These are phyloP conservation scores for Austroboletus novae-zelandiae DNA, from an alignment of 1,284 basidiomycete species.

Conservation along the genomic window DNA sequence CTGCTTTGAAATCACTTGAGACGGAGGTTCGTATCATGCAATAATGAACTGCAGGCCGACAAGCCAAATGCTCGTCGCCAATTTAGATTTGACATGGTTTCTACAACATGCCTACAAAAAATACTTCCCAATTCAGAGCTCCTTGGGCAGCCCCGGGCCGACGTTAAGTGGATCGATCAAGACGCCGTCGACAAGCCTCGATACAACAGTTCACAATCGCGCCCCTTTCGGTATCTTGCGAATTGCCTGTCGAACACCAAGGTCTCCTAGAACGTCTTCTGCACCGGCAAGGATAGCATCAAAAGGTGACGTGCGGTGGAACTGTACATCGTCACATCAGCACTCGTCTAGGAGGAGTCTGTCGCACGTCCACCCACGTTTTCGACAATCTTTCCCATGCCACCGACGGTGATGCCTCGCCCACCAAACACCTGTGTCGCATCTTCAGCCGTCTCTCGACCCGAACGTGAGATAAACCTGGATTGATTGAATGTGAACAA, in stretches of 20 bases:
- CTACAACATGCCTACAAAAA: too few species aligned
- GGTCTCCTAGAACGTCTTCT: constrained; percentile 63
- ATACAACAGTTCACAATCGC: constrained; percentile 37
- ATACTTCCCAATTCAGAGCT: too few species aligned
- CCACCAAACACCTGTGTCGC: constrained; percentile 65
- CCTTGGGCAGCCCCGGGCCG: too few species aligned
- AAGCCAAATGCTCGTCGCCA: too few species aligned
- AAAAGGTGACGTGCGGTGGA: constrained; percentile 39
- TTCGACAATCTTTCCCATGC: constrained; percentile 67
- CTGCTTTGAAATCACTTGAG: background rate
- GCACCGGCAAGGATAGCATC: constrained; percentile 57
- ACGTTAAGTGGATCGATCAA: too few species aligned
- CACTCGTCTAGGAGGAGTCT: background rate
- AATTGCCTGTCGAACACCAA: constrained; percentile 66
- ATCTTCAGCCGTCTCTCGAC: constrained; percentile 72
- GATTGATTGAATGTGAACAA: constrained; percentile 4
- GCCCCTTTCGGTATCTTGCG: constrained; percentile 60
- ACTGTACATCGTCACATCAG: constrained; percentile 21
- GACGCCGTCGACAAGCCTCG: background rate
- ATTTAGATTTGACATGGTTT: too few species aligned
- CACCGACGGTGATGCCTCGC: constrained; percentile 55
- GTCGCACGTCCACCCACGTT: constrained; percentile 41
- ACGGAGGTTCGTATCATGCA: too few species aligned
- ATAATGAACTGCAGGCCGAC: too few species aligned
- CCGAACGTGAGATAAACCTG: constrained; percentile 65